Conservation (phyloP, 2,329 filamentous ascomycete genomes). For the Aphanocladium album region DNA sequence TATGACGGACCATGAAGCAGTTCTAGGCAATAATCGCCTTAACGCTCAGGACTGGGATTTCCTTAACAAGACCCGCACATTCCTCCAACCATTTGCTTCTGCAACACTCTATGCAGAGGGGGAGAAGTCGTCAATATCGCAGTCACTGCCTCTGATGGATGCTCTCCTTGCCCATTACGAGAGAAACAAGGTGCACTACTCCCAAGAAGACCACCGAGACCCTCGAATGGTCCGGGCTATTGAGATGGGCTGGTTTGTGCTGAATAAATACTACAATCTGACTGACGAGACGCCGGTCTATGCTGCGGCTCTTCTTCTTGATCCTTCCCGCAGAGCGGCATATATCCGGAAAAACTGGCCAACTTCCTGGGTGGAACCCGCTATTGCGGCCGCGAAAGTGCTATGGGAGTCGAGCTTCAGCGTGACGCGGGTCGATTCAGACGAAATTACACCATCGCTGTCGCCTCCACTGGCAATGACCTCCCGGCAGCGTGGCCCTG, state of each 20-base stretch:
- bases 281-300: neutral
- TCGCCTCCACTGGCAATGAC: neutral
- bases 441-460: neutral
- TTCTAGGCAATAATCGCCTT: neutral
- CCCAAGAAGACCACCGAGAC: neutral
- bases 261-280: neutral
- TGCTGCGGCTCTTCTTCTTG: neutral
- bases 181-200: neutral
- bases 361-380: neutral
- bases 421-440: too few relatives aligned
- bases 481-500: neutral
- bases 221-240: neutral
- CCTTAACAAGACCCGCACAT: neutral
- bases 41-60: neutral
- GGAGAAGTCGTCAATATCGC: neutral
- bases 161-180: neutral
- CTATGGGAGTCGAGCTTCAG: neutral
- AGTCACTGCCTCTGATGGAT: neutral
- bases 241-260: neutral
- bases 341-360: neutral
- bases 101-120: neutral
- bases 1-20: neutral
- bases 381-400: neutral
- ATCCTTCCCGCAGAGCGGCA: neutral
- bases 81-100: slow-evolving; percentile 1